Percentiles rank a stretch among this genome's conserved stretches.
Evolutionary conservation across 768 basidiomycete genomes (phyloP).

Genomic region (Trametes cubensis): DNA sequence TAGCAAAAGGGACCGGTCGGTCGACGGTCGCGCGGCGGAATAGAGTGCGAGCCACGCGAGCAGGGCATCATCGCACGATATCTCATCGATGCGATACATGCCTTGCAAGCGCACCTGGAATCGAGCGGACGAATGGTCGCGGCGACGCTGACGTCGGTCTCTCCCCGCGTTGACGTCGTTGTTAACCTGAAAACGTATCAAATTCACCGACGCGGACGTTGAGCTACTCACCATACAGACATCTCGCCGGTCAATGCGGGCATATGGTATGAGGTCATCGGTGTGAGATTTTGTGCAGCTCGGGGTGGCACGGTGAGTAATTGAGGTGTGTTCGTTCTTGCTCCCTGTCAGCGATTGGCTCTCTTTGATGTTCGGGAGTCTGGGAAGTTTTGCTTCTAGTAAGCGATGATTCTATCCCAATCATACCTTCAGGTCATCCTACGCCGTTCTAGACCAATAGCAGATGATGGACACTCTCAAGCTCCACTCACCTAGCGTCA

Average conservation of each 20-base stretch:
- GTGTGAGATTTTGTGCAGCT: no score
- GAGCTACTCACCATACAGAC: neutral
- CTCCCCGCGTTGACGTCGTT: neutral
- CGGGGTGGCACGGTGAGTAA: no score
- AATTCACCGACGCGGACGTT: neutral
- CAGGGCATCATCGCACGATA: neutral
- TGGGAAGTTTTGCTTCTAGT: no score
- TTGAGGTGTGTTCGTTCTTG: no score
- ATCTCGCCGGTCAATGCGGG: neutral
- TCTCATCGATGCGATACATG: slow-evolving; percentile 15
- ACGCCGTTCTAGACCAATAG: no score
- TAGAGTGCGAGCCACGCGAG: slow-evolving; percentile 5
- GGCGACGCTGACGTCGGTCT: slow-evolving; percentile 7
- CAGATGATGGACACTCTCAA: no score
- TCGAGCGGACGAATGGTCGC: slow-evolving; percentile 6
- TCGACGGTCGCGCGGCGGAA: neutral
- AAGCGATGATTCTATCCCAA: no score
- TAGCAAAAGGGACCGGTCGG: neutral
- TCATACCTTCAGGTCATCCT: no score
- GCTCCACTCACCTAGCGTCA: no score
- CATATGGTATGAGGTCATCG: no score
- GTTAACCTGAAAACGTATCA: neutral
- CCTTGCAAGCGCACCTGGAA: neutral
- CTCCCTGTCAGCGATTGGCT: no score
- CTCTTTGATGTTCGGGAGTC: no score